Evolutionary conservation across 2,329 filamentous ascomycete species (phyloP).

Genomic region (Aspergillus sp.): DNA sequence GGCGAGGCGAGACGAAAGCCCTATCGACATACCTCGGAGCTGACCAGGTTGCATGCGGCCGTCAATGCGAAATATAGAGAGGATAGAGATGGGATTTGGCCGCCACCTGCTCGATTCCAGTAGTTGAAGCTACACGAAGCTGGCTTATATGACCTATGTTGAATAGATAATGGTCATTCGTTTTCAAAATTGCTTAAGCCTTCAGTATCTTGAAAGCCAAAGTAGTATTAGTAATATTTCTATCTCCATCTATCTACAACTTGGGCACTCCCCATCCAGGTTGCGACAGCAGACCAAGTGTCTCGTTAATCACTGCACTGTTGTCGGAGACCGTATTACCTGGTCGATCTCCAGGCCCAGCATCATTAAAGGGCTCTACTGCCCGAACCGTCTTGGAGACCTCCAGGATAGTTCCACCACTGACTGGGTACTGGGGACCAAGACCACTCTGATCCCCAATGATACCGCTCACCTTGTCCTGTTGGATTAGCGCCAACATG

Average conservation of each 20-base stretch:
- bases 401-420: conserved; percentile 57
- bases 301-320: conserved; percentile 47
- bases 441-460: conserved; percentile 35
- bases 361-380: conserved; percentile 56
- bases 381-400: conserved; percentile 56
- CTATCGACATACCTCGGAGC: conserved; percentile 24
- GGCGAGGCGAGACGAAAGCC: conserved; percentile 20
- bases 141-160: too few relatives aligned
- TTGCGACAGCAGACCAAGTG: conserved; percentile 51
- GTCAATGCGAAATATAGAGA: background rate
- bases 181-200: too few relatives aligned
- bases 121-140: too few relatives aligned
- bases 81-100: too few relatives aligned
- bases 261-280: conserved; percentile 52
- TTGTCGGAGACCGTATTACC: conserved; percentile 52
- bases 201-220: too few relatives aligned
- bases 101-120: too few relatives aligned
- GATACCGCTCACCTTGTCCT: conserved; percentile 44
- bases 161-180: too few relatives aligned
- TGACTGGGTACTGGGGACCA: conserved; percentile 37
- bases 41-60: conserved; percentile 18
- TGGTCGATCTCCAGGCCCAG: conserved; percentile 50
- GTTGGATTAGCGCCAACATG: conserved; percentile 59
- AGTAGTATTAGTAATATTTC: too few relatives aligned
- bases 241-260: conserved; percentile 15